Evolutionary conservation across 2,329 filamentous ascomycete genomes (phyloP).

Genomic region (Apiospora hydei): DNA sequence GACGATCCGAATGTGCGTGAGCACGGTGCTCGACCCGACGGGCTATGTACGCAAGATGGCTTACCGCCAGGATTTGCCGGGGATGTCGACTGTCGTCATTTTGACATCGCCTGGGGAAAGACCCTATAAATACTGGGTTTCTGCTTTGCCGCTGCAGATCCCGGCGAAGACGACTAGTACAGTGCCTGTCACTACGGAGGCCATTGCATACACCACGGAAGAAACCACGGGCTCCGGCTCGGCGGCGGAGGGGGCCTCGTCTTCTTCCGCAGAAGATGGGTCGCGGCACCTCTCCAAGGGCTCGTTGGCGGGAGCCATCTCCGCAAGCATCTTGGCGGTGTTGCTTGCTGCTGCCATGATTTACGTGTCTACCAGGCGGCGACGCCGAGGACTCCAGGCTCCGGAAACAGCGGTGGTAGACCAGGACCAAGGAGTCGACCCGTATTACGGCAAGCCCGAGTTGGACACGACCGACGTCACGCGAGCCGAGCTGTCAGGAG

Average conservation of each 20-base stretch:
- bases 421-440: neutral
- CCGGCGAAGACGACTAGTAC: neutral
- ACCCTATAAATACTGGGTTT: neutral
- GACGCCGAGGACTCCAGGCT: neutral
- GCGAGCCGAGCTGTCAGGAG: neutral
- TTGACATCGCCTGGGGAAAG: neutral
- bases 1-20: neutral
- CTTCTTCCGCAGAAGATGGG: neutral
- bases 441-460: neutral
- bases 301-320: neutral
- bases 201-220: too few species aligned
- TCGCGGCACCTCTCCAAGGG: neutral
- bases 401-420: neutral
- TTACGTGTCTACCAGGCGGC: neutral
- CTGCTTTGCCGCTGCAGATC: neutral
- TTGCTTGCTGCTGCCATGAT: neutral
- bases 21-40: neutral
- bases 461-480: neutral
- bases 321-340: neutral
- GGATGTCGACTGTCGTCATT: neutral
- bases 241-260: too few species aligned
- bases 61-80: too few species aligned
- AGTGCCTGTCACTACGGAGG: neutral
- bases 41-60: neutral
- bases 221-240: neutral